A percentile compares a stretch with the other conserved stretches of the same genome.
Evolutionary conservation across 169 alveolate species (phyloP).

Genomic region (Cryptosporidium ryanae): DNA sequence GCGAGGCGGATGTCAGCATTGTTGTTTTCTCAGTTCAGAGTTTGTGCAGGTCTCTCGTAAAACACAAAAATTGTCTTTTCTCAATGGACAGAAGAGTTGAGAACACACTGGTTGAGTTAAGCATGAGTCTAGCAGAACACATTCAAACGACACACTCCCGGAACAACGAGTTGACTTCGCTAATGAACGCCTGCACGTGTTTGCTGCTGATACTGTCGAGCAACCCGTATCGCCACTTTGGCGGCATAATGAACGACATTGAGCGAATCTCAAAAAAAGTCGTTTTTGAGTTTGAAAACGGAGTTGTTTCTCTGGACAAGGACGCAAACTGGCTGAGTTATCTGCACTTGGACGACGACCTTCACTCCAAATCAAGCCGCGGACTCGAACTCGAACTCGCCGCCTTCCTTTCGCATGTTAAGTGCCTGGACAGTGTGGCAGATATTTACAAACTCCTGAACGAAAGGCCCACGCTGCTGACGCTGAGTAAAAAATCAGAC

Average conservation of each 20-base stretch:
- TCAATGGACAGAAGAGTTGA: slow-evolving; percentile 13
- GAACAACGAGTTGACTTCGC: neutral
- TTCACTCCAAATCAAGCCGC: neutral
- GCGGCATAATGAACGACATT: slow-evolving; percentile 1
- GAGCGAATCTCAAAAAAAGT: neutral
- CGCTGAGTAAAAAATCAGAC: slow-evolving; percentile 11
- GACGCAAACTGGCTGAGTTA: neutral
- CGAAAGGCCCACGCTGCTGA: slow-evolving; percentile 29
- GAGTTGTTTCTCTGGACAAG: neutral
- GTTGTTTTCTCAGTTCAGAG: slow-evolving; percentile 14
- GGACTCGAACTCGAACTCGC: neutral
- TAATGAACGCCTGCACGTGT: slow-evolving; percentile 67
- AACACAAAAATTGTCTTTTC: slow-evolving; percentile 3
- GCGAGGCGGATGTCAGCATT: neutral
- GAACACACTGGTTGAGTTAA: slow-evolving; percentile 3
- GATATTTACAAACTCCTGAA: slow-evolving; percentile 9
- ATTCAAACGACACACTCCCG: slow-evolving; percentile 22
- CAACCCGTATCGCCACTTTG: neutral
- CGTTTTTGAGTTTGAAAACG: neutral
- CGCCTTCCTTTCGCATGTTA: slow-evolving; percentile 15
- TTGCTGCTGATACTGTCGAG: slow-evolving; percentile 18
- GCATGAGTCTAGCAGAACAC: slow-evolving; percentile 46
- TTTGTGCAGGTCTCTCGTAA: slow-evolving; percentile 37
- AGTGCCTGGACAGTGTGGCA: slow-evolving; percentile 18
- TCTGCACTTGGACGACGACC: neutral